These are phyloP conservation scores for Plasmodium inui DNA, from an alignment of 169 alveolate species.

Conservation along the genomic window DNA sequence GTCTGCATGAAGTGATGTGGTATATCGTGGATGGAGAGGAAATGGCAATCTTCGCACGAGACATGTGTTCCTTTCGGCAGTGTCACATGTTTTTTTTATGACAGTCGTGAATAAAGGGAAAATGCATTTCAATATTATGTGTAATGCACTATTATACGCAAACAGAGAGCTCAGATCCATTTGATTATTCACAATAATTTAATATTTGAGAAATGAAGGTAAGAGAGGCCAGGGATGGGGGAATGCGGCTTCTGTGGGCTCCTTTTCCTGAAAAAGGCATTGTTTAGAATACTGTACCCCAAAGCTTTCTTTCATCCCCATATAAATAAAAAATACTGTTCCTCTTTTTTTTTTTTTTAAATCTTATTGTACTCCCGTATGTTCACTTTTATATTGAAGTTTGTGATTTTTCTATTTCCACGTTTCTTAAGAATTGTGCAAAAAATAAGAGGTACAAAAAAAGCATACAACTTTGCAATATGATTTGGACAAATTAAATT, in stretches of 20 bases:
- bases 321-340: neutral
- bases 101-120: neutral
- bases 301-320: neutral
- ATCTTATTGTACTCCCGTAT: neutral
- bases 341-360: neutral
- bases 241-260: neutral
- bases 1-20: neutral
- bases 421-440: neutral
- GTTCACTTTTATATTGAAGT: neutral
- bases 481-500: neutral
- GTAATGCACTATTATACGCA: neutral
- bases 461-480: neutral
- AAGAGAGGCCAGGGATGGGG: neutral
- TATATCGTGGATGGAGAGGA: neutral
- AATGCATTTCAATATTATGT: neutral
- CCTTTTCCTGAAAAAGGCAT: neutral
- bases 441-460: neutral
- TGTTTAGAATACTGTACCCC: neutral
- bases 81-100: neutral
- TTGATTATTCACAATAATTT: neutral
- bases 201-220: neutral
- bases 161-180: neutral
- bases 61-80: neutral
- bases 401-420: neutral
- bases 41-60: neutral